These are phyloP conservation scores for Sechiopsis laciniata DNA, from an alignment of 306 rosid species.

Conservation along the genomic window DNA sequence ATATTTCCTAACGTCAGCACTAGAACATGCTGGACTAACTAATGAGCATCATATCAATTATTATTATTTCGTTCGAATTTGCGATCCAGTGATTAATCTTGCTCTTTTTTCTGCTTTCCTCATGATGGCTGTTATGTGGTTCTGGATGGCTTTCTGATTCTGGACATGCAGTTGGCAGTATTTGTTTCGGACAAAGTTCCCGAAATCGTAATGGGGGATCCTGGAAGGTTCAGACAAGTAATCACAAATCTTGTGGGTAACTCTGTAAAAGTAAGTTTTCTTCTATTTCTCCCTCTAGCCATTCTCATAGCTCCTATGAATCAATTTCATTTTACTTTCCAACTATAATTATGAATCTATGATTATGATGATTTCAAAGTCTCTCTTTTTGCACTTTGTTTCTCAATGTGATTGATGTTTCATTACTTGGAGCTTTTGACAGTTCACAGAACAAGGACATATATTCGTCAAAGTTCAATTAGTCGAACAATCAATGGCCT, in stretches of 20 bases:
- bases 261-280: constrained; percentile 77
- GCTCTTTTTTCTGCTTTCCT: background rate
- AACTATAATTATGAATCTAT: background rate
- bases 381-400: constrained; percentile 8
- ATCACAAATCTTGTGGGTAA: constrained; percentile 94
- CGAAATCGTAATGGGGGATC: constrained; percentile 81
- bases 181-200: constrained; percentile 96
- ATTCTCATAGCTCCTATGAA: background rate
- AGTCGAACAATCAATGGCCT: constrained; percentile 45
- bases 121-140: constrained; percentile 2
- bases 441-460: constrained; percentile 97
- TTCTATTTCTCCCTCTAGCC: background rate
- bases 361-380: background rate
- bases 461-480: constrained; percentile 81
- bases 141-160: background rate
- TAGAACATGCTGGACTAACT: background rate
- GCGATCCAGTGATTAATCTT: constrained; percentile 15
- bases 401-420: background rate
- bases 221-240: constrained; percentile 92
- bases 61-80: background rate
- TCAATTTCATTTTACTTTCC: background rate
- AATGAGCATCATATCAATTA: no score
- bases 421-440: constrained; percentile 19
- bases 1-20: background rate
- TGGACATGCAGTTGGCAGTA: constrained; percentile 74